Conservation (phyloP, 768 basidiomycete genomes). For the Guyanaporus albipodus region DNA sequence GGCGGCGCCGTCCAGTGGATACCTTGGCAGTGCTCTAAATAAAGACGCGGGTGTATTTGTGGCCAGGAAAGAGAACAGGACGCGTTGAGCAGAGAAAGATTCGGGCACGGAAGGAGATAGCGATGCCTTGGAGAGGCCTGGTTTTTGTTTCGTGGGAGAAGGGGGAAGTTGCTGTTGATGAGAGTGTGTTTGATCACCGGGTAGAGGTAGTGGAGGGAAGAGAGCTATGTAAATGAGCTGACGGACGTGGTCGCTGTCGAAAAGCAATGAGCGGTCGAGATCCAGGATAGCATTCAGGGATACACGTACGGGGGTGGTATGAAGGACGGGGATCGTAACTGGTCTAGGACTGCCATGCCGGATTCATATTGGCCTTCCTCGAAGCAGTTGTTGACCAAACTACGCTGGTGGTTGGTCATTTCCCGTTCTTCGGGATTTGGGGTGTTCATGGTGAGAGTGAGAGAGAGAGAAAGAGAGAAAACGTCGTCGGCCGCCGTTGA, state of each 20-base stretch:
- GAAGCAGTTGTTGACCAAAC: slow-evolving; percentile 65
- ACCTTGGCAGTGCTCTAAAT: slow-evolving; percentile 52
- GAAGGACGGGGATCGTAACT: slow-evolving; percentile 54
- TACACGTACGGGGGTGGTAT: slow-evolving; percentile 58
- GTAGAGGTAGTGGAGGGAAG: slow-evolving; percentile 42
- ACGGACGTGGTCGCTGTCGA: slow-evolving; percentile 54
- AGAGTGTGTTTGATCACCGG: slow-evolving; percentile 12
- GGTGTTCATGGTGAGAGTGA: slow-evolving; percentile 6
- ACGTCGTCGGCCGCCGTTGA: slow-evolving; percentile 7
- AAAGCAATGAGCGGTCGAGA: slow-evolving; percentile 12
- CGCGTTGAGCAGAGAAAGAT: slow-evolving; percentile 46
- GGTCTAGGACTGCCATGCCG: slow-evolving; percentile 59
- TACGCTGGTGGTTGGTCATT: slow-evolving; percentile 46
- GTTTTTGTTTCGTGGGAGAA: slow-evolving; percentile 48
- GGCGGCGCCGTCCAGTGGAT: slow-evolving; percentile 27
- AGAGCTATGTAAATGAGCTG: slow-evolving; percentile 71
- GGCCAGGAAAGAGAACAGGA: slow-evolving; percentile 50
- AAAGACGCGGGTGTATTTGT: slow-evolving; percentile 56
- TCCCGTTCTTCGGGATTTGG: slow-evolving; percentile 36
- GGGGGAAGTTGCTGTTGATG: slow-evolving; percentile 24
- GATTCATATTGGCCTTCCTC: slow-evolving; percentile 76
- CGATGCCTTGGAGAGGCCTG: slow-evolving; percentile 37
- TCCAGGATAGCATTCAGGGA: slow-evolving; percentile 4
- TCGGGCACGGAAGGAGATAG: slow-evolving; percentile 44
- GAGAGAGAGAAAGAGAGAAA: background rate